Conservation (phyloP, 768 basidiomycete genomes). For the Amanita fuliginea region DNA sequence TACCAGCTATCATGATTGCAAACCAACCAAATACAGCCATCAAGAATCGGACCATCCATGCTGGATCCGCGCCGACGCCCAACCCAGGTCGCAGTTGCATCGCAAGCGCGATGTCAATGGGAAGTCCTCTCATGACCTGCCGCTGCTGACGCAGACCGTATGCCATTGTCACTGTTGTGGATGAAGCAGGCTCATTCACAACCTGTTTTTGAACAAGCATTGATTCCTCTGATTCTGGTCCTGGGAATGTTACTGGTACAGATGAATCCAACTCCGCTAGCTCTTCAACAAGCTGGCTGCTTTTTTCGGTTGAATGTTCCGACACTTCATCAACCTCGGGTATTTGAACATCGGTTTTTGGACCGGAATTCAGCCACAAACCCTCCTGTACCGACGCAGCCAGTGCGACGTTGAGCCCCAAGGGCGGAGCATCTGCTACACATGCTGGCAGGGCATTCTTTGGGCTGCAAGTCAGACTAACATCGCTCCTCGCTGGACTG, state of each 20-base stretch:
- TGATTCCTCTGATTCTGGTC: neutral
- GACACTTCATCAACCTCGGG: neutral
- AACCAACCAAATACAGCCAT: constrained; percentile 79
- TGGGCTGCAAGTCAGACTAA: neutral
- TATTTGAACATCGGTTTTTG: neutral
- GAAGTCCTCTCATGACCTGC: constrained; percentile 22
- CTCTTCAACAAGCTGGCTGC: neutral
- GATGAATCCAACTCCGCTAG: neutral
- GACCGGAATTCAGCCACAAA: neutral
- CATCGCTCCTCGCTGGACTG: neutral
- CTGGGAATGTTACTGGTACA: neutral
- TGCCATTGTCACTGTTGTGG: constrained; percentile 4
- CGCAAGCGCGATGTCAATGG: constrained; percentile 59
- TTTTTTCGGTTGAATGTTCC: neutral
- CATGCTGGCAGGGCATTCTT: constrained; percentile 18
- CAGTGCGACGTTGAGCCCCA: constrained; percentile 17
- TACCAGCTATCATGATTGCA: constrained; percentile 40
- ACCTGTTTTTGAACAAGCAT: neutral
- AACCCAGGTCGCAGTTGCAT: constrained; percentile 71
- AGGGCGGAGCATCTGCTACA: constrained; percentile 28
- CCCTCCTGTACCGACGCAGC: constrained; percentile 5
- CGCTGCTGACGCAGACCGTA: constrained; percentile 5
- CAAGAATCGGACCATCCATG: constrained; percentile 71
- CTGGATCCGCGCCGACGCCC: constrained; percentile 60
- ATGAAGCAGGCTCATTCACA: constrained; percentile 11